Conservation (phyloP, 2,329 filamentous ascomycete genomes). For the Ustulina deusta region DNA sequence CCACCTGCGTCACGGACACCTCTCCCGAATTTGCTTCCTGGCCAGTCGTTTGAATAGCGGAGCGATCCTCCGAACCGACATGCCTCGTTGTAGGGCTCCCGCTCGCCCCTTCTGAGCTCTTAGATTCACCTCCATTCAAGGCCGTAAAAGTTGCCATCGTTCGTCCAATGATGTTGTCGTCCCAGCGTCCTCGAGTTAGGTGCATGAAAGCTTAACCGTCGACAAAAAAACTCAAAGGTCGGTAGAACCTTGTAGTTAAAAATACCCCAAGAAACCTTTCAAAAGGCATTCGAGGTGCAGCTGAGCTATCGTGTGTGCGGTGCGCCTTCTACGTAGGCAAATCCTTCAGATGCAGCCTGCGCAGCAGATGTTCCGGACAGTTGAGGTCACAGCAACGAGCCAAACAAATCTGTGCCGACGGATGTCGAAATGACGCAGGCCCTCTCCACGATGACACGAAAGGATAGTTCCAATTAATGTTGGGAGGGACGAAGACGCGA, state of each 20-base stretch:
- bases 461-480: conserved; percentile 14
- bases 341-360: conserved; percentile 24
- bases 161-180: conserved; percentile 48
- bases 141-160: conserved; percentile 53
- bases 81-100: conserved; percentile 47
- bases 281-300: conserved; percentile 28
- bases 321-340: conserved; percentile 5
- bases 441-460: conserved; percentile 14
- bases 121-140: conserved; percentile 51
- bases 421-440: conserved; percentile 1
- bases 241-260: conserved; percentile 7
- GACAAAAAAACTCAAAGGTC: background rate
- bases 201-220: conserved; percentile 45
- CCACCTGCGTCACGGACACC: conserved; percentile 48
- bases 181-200: conserved; percentile 43
- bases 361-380: conserved; percentile 1
- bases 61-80: conserved; percentile 47
- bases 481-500: conserved; percentile 27
- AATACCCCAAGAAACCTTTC: background rate
- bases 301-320: background rate
- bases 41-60: conserved; percentile 40
- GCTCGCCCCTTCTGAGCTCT: conserved; percentile 42
- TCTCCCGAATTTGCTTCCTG: conserved; percentile 48
- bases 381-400: conserved; percentile 16
- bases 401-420: conserved; percentile 13